These are phyloP conservation scores for Vigna unguiculata DNA, from an alignment of 306 rosid species.

Conservation along the genomic window DNA sequence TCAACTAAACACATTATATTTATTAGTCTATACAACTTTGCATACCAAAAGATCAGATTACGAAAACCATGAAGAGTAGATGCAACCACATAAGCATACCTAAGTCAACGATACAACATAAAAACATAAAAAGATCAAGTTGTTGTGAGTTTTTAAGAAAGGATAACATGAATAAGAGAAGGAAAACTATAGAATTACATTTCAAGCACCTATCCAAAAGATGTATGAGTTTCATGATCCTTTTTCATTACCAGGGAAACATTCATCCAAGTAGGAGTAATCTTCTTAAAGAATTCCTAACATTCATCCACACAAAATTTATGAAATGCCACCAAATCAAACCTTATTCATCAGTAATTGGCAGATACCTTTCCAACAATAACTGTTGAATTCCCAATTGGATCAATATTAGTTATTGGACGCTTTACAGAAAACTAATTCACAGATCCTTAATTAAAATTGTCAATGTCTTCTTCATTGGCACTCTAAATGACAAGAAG, in stretches of 20 bases:
- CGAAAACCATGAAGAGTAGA: slow-evolving; percentile 87
- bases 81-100: slow-evolving; percentile 97
- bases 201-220: slow-evolving; percentile 99
- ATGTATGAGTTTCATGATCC: slow-evolving; percentile 95
- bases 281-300: slow-evolving; percentile 89
- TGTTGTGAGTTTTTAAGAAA: slow-evolving; percentile 32
- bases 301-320: slow-evolving; percentile 41
- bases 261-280: slow-evolving; percentile 99
- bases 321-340: slow-evolving; percentile 29
- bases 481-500: slow-evolving; percentile 63
- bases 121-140: neutral
- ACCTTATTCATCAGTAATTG: slow-evolving; percentile 19
- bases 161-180: slow-evolving; percentile 26
- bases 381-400: slow-evolving; percentile 97
- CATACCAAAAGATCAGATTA: no score
- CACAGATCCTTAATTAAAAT: no score
- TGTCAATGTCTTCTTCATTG: slow-evolving; percentile 91
- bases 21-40: no score
- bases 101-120: slow-evolving; percentile 47
- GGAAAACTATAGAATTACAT: slow-evolving; percentile 58
- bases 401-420: slow-evolving; percentile 82
- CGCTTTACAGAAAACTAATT: slow-evolving; percentile 84
- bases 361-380: slow-evolving; percentile 84
- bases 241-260: slow-evolving; percentile 96
- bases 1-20: no score